Conservation (phyloP, 2,329 filamentous ascomycete genomes). For the Ophiostoma ulmi region DNA sequence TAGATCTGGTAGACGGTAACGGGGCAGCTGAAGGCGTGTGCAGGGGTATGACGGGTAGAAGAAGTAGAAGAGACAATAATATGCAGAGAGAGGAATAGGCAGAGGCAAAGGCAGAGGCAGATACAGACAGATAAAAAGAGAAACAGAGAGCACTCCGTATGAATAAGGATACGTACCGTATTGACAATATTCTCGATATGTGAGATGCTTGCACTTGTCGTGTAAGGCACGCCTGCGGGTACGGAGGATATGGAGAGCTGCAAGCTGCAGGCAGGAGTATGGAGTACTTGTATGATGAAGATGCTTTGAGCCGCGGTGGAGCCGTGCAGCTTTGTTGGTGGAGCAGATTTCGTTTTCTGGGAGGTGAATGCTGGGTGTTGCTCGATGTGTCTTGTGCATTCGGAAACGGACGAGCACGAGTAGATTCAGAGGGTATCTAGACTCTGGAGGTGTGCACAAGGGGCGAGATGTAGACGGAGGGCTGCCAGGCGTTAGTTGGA, state of each 20-base stretch:
- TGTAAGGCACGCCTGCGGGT: slow-evolving; percentile 11
- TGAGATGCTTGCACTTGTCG: not conserved
- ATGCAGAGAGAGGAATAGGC: not conserved
- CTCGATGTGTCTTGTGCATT: slow-evolving; percentile 13
- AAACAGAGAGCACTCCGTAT: not conserved
- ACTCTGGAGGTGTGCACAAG: not conserved
- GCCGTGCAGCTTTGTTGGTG: slow-evolving; percentile 14
- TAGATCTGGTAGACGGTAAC: slow-evolving; percentile 1
- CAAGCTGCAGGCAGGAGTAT: not conserved
- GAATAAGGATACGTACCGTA: not conserved
- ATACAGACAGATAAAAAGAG: not conserved
- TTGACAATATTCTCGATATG: not conserved
- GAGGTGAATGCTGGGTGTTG: slow-evolving; percentile 5
- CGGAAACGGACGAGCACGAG: slow-evolving; percentile 17
- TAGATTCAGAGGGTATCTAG: not conserved
- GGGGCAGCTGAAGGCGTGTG: not conserved
- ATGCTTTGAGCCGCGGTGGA: slow-evolving; percentile 22
- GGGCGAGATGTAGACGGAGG: not conserved
- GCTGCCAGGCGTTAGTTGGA: not conserved
- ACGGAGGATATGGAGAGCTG: slow-evolving; percentile 9
- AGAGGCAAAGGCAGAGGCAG: not conserved
- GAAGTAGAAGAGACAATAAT: not conserved
- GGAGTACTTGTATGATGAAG: slow-evolving; percentile 1
- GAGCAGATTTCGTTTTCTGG: slow-evolving; percentile 19
- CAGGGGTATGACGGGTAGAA: not conserved